Base-by-base conservation (phyloP, 371 early-diverging fungal species). In the Lichtheimia ornata region DNA sequence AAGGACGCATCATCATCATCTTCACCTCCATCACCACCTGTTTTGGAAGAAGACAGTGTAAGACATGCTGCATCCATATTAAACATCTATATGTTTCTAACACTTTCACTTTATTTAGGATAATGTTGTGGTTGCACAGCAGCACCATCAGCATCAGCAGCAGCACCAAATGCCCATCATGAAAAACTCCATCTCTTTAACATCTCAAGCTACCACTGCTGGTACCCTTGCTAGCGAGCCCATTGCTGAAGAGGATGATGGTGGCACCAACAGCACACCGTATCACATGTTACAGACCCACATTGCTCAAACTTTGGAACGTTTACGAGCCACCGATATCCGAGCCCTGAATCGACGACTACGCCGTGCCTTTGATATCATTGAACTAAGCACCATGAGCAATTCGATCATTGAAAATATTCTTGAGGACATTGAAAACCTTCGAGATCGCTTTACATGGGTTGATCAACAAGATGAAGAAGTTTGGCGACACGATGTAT, bases 401-500 rank as follows among this genome's bases (percentile, higher is more conserved):
- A 88, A 91, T 58, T 87, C 86, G 18, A 86, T 90, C 17, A 87
- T 91, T 40, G 88, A 88, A 41, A 90, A 85, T 50, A 81, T 89
- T 27, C 53, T 81, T 15, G 69, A 79, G 0, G 92, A 90, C 52
- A 76, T 89, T n/a, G 75, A 74, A 40, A 72, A 62, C 18, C 68
- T 91, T 15, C 61, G 71, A 3, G 62, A 74, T 14, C 72, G 83
- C 4, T 89, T 88, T 65, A 25, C 71, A 41, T 82, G 85, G 83
- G 62, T 85, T 9, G 81, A 83, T 25, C 77, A 66, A 20, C 50
- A 73, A 6, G 41, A 51, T 18, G 50, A 30, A 24, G 17, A 50
- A 14, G n/a, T n/a, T n/a, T 67, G 70, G 69, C 35, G 51, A 24
- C 60, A 65, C 2, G 71, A 72, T 43, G 42, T 65, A 5, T 70